Base-by-base conservation (phyloP, 2,329 filamentous ascomycete genomes). In the Ophiostoma sp. region DNA sequence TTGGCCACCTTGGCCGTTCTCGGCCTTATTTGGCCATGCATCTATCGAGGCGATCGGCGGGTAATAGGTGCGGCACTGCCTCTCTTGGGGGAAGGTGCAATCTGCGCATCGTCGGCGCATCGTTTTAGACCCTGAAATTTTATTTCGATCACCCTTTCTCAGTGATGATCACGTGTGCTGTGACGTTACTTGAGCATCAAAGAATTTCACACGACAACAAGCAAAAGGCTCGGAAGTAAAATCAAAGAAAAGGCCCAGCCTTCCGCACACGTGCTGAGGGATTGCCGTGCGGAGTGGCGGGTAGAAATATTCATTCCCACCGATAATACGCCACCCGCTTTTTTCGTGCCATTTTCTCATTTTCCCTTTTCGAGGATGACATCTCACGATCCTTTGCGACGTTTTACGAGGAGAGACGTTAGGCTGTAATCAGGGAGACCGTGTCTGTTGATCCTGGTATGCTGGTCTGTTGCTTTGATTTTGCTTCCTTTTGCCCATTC, bases 1-100 rank as follows among this genome's bases (percentile, higher is more conserved):
- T 52, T 52, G 50, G 6, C 59, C 11, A 45, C 33, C 17, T 63
- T 63, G 59, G 19, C 59, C 25, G 19, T 15, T 48, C 42, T 55
- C 50, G 50, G 25, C 50, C 25, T 25, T 61, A 11, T 36, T 66
- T 66, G 61, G 61, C 61, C 39, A 66, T 66, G 61, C 61, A 66
- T 45, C n/a, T 66, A 66, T 66, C 36, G 61, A 39, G 61, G n/a
- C n/a, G 36, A 66, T 66, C 61, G 36, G 55, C 59, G 33, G n/a
- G 5, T 9, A 25, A 66, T 45, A 28, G 11, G 36, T 45, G 61
- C 42, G 42, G 4, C 61, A 66, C 36, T 45, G 22, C 36, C 61
- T 45, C 36, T 66, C 36, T 42, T 64, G 59, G 59, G 39, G 39
- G 36, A 42, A 64, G 19, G 59, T 64, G 59, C 59, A 42, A 63